Percentiles rank a stretch among this genome's conserved stretches.
These are phyloP conservation scores for Metarhizium brunneum DNA, from an alignment of 2,329 filamentous ascomycete species.

Conservation along the genomic window DNA sequence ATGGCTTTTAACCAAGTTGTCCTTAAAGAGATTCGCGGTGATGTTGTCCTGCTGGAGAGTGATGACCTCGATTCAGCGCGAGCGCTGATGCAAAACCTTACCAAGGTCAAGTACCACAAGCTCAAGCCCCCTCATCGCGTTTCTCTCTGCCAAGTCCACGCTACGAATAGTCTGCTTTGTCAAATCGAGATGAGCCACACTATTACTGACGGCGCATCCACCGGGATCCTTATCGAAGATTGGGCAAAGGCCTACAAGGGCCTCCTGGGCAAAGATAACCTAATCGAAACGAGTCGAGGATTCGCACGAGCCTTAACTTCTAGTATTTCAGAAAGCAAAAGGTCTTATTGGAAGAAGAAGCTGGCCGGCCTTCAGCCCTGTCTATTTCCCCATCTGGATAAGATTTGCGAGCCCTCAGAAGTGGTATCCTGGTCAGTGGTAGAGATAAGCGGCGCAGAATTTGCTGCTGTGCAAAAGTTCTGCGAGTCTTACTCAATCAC, in stretches of 20 bases:
- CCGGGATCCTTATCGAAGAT: constrained; percentile 8
- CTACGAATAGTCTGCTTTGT: constrained; percentile 10
- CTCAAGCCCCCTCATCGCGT: constrained; percentile 3
- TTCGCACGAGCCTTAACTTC: constrained; percentile 2
- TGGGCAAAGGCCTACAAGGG: constrained; percentile 3
- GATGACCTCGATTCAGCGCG: not conserved
- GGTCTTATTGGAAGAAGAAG: constrained; percentile 7
- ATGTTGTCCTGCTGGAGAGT: not conserved
- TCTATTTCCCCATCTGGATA: constrained; percentile 5
- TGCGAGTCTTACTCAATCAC: constrained; percentile 33
- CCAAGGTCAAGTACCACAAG: constrained; percentile 1
- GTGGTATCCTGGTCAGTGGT: not conserved
- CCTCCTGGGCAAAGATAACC: not conserved
- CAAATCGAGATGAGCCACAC: constrained; percentile 26
- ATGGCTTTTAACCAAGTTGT: constrained; percentile 6
- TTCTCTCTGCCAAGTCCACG: not conserved
- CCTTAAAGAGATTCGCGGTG: not conserved
- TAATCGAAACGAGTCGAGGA: constrained; percentile 3
- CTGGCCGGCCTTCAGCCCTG: constrained; percentile 6
- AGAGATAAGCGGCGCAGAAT: not conserved
- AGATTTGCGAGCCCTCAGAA: not conserved
- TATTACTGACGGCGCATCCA: constrained; percentile 24
- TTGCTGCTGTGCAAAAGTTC: constrained; percentile 16
- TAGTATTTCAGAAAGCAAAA: constrained; percentile 1
- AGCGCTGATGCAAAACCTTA: not conserved